These are phyloP conservation scores for Capsicum rhomboideum DNA, from an alignment of 257 asterid species.

Conservation along the genomic window DNA sequence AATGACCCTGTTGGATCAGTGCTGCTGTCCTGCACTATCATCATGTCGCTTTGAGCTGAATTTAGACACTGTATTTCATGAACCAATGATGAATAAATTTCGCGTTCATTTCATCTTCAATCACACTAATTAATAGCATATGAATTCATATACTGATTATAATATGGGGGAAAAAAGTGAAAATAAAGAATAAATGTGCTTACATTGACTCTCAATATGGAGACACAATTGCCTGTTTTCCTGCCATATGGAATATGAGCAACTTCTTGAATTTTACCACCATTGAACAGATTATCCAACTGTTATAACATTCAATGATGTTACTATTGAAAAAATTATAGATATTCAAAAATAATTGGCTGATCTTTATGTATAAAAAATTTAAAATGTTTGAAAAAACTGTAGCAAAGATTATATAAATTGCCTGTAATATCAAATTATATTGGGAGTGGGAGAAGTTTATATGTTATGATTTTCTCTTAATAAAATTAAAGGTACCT, in stretches of 20 bases:
- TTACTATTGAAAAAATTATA: neutral
- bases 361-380: neutral
- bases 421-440: neutral
- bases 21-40: constrained; percentile 34
- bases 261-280: constrained; percentile 19
- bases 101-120: neutral
- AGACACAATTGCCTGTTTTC: constrained; percentile 18
- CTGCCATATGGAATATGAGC: constrained; percentile 25
- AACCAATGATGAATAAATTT: neutral
- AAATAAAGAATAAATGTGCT: too few species aligned
- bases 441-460: neutral
- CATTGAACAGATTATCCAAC: constrained; percentile 37
- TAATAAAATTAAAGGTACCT: constrained; percentile 15
- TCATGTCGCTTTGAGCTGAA: constrained; percentile 9
- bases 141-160: too few species aligned
- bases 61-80: constrained; percentile 6
- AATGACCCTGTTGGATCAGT: constrained; percentile 36
- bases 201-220: constrained; percentile 26
- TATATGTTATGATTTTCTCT: neutral
- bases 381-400: neutral
- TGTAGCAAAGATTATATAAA: neutral
- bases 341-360: neutral
- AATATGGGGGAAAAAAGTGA: too few species aligned
- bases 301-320: neutral
- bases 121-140: neutral